A percentile compares a stretch with the other conserved stretches of the same genome.
phyloP scores from a whole-genome alignment of 2,329 filamentous ascomycete species.

The Geosmithia morbida region DNA sequence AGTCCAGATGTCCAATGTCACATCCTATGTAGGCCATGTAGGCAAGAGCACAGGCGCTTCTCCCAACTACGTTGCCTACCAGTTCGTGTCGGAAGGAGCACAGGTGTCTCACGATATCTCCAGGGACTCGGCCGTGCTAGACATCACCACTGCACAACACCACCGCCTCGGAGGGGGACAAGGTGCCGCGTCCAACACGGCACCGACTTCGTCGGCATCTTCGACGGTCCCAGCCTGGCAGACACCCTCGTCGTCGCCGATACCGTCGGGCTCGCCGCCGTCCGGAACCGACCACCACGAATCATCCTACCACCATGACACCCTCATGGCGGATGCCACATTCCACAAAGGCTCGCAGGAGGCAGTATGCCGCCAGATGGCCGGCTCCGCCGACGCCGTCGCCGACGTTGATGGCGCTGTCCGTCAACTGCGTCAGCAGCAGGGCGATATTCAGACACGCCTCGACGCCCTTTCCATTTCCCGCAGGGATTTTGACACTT shows the following conservation, averaged over 20 bases:
- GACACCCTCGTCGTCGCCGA: neutral
- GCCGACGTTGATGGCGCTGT: constrained; percentile 14
- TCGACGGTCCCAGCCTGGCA: neutral
- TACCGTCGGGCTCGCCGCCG: neutral
- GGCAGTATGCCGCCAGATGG: neutral
- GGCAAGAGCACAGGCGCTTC: too few species aligned
- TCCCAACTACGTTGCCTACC: too few species aligned
- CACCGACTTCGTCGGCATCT: neutral
- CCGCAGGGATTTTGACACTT: constrained; percentile 31
- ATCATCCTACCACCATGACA: neutral
- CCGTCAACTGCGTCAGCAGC: constrained; percentile 31
- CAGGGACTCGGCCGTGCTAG: too few species aligned
- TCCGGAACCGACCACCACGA: neutral
- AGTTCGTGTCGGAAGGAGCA: too few species aligned
- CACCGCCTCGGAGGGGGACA: neutral
- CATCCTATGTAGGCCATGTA: too few species aligned
- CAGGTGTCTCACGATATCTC: too few species aligned
- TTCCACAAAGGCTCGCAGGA: neutral
- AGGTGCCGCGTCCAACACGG: neutral
- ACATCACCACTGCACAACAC: too few species aligned
- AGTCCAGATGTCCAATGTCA: too few species aligned
- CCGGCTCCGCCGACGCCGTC: neutral
- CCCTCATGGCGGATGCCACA: neutral
- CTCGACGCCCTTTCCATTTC: constrained; percentile 31
- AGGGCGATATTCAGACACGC: constrained; percentile 36